Conservation (phyloP, 192 early-diverging fungal genomes). For the Coemansia furcata region DNA sequence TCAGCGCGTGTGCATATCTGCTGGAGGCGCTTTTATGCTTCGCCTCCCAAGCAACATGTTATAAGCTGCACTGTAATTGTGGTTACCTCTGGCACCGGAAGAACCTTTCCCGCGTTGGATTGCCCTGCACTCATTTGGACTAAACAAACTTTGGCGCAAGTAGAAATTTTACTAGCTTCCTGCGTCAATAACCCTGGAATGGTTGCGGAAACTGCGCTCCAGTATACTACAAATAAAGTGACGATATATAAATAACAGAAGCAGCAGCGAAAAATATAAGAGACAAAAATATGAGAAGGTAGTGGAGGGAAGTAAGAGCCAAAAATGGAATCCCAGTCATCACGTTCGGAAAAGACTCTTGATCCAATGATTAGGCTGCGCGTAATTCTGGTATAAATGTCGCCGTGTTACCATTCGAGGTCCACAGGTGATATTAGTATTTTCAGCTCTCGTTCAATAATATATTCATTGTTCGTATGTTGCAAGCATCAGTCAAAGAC, state of each 20-base stretch:
- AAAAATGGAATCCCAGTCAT: background rate
- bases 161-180: background rate
- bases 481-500: conserved; percentile 27
- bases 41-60: no score
- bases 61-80: background rate
- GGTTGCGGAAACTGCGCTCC: background rate
- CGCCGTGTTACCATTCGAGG: no score
- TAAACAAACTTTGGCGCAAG: background rate
- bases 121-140: background rate
- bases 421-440: no score
- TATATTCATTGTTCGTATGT: no score
- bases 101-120: background rate
- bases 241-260: background rate
- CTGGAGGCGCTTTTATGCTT: background rate
- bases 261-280: background rate
- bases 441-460: no score
- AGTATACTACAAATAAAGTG: background rate
- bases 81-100: conserved; percentile 2
- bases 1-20: background rate
- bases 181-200: background rate
- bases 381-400: background rate
- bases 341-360: background rate
- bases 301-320: background rate
- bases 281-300: background rate
- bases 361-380: background rate